Conservation (phyloP, 2,329 filamentous ascomycete genomes). For the Aspergillus hortae region DNA sequence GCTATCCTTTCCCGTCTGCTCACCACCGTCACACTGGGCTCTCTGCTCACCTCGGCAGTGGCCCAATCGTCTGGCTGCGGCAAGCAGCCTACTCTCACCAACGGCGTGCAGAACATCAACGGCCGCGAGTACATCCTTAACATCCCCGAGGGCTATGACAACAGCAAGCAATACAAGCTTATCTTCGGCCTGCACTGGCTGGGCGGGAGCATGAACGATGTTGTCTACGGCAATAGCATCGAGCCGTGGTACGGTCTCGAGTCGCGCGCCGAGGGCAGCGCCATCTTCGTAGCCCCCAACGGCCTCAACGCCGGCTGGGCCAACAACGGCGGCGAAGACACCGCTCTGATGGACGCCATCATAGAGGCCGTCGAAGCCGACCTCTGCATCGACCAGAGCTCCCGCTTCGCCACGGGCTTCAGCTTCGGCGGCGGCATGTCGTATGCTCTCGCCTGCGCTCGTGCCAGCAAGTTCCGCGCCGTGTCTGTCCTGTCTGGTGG, state of each 20-base stretch:
- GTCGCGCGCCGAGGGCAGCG: conserved; percentile 10
- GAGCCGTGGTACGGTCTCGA: conserved; percentile 36
- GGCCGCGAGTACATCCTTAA: conserved; percentile 4
- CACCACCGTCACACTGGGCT: no score
- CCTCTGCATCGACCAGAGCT: conserved; percentile 43
- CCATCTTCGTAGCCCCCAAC: conserved; percentile 45
- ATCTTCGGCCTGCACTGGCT: conserved; percentile 5
- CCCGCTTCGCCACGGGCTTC: conserved; percentile 45
- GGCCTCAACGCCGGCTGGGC: conserved; percentile 43
- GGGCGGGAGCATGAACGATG: conserved; percentile 1
- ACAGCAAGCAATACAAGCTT: neutral
- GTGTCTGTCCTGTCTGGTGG: conserved; percentile 36
- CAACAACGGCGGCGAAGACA: conserved; percentile 42
- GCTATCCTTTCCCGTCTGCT: no score
- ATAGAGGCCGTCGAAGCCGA: conserved; percentile 35
- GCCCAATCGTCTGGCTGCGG: conserved; percentile 6
- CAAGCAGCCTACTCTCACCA: conserved; percentile 2
- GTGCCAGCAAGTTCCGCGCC: conserved; percentile 37
- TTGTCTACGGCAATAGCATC: conserved; percentile 25
- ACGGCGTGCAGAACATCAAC: conserved; percentile 5
- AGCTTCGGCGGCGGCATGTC: conserved; percentile 46
- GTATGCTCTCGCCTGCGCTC: conserved; percentile 42
- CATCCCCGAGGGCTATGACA: conserved; percentile 1
- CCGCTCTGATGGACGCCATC: conserved; percentile 41
- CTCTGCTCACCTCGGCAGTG: no score